phyloP scores from a whole-genome alignment of 2,329 filamentous ascomycete genomes.

The Aureobasidium sp. region DNA sequence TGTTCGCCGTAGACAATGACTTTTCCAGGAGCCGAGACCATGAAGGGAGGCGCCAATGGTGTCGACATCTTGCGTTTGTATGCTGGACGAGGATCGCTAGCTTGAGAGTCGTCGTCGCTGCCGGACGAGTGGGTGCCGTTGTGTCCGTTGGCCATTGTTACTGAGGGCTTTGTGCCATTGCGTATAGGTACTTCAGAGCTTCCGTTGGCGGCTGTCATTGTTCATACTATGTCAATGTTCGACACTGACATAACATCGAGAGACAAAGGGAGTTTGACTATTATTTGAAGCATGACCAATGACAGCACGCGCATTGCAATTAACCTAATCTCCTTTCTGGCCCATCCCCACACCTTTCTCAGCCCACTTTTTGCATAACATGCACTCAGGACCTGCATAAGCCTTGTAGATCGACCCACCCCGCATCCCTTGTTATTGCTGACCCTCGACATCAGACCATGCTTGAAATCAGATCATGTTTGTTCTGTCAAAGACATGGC shows the following conservation, averaged over 20 bases:
- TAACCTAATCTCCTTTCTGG: neutral
- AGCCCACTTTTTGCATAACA: conserved; percentile 1
- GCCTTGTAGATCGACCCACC: neutral
- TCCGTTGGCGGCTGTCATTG: conserved; percentile 1
- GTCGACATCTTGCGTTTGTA: conserved; percentile 11
- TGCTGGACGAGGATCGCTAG: neutral
- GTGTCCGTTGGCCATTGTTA: neutral
- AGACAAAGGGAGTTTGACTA: neutral
- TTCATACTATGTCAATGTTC: neutral
- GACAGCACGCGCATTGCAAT: conserved; percentile 1
- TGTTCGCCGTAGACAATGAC: conserved; percentile 98
- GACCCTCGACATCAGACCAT: neutral
- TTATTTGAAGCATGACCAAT: neutral
- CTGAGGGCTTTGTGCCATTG: neutral
- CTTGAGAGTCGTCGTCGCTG: neutral
- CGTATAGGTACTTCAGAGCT: neutral
- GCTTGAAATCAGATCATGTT: neutral
- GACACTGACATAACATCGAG: neutral
- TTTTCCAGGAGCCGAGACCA: conserved; percentile 96
- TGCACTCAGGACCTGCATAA: neutral
- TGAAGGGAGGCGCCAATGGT: conserved; percentile 51
- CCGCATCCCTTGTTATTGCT: neutral
- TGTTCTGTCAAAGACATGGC: neutral
- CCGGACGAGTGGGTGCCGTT: neutral
- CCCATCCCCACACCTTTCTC: neutral